Conservation (phyloP, 192 early-diverging fungal species). For the Rhizoclosmatium sp. region DNA sequence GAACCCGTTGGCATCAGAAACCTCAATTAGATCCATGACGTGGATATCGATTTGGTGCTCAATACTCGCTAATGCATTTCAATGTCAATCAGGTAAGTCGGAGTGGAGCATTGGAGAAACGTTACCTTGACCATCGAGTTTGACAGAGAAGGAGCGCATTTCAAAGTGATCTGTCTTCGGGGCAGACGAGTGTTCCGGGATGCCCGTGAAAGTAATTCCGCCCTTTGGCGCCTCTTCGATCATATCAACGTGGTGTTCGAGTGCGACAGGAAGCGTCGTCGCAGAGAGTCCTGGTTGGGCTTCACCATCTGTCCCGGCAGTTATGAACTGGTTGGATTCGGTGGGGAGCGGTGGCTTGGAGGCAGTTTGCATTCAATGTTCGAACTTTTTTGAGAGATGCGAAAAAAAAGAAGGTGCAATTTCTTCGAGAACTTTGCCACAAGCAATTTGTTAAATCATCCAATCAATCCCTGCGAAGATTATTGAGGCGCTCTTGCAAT, state of each 20-base stretch:
- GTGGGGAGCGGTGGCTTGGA: neutral
- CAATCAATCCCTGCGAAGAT: constrained; percentile 79
- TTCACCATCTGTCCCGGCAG: neutral
- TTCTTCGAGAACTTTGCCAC: neutral
- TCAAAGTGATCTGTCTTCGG: constrained; percentile 24
- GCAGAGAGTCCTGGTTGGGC: neutral
- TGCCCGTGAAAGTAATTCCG: neutral
- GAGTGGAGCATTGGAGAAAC: neutral
- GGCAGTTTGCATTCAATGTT: constrained; percentile 3
- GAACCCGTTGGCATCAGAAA: constrained; percentile 67
- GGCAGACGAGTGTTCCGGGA: neutral
- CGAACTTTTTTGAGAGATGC: neutral
- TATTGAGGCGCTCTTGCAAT: constrained; percentile 88
- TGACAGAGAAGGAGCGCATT: constrained; percentile 54
- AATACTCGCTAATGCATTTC: constrained; percentile 50
- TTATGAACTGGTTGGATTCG: neutral
- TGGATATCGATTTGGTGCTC: constrained; percentile 72
- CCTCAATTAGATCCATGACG: constrained; percentile 87
- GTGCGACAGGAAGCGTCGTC: neutral
- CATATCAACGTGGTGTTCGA: neutral
- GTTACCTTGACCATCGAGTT: constrained; percentile 59
- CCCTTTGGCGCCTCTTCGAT: neutral
- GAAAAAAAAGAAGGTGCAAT: neutral
- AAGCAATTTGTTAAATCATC: neutral
- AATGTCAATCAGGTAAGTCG: too few relatives aligned